A percentile compares a stretch with the other conserved stretches of the same genome.
phyloP scores from a whole-genome alignment of 2,329 filamentous ascomycete genomes.

The Fusarium incarnatum region DNA sequence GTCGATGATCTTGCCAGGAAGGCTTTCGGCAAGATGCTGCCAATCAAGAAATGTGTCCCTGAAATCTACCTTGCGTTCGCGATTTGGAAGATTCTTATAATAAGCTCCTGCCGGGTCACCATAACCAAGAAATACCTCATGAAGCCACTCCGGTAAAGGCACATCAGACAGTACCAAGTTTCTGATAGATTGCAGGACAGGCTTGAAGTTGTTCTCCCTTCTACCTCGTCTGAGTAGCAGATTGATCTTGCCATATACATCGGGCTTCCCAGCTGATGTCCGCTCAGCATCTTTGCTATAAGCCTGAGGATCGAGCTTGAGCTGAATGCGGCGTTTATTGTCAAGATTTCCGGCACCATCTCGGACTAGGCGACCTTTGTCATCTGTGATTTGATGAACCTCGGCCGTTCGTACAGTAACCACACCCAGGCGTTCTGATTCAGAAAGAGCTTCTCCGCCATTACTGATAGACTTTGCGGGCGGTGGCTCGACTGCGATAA shows the following conservation, averaged over 20 bases:
- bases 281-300: conserved; percentile 82
- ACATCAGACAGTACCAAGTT: conserved; percentile 86
- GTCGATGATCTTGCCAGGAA: conserved; percentile 88
- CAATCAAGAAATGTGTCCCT: conserved; percentile 95
- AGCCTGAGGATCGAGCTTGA: conserved; percentile 82
- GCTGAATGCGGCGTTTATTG: conserved; percentile 76
- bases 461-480: conserved; percentile 65
- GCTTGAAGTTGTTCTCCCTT: conserved; percentile 97
- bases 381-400: conserved; percentile 86
- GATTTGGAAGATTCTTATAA: conserved; percentile 84
- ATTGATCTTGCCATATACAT: conserved; percentile 88
- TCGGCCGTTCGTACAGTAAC: conserved; percentile 82
- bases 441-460: conserved; percentile 56
- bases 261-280: conserved; percentile 72
- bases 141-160: conserved; percentile 88
- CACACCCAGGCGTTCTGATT: conserved; percentile 74
- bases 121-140: conserved; percentile 97
- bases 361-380: conserved; percentile 79
- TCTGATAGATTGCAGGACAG: conserved; percentile 91
- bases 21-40: conserved; percentile 90
- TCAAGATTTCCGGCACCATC: conserved; percentile 71
- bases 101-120: conserved; percentile 90
- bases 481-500: conserved; percentile 78
- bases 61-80: conserved; percentile 84
- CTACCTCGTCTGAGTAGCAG: conserved; percentile 84